Evolutionary conservation across 495 filamentous ascomycete genomes (phyloP), one percentile per base, ranked within the genome.

Genomic region (Tetracladium marchalianum): DNA sequence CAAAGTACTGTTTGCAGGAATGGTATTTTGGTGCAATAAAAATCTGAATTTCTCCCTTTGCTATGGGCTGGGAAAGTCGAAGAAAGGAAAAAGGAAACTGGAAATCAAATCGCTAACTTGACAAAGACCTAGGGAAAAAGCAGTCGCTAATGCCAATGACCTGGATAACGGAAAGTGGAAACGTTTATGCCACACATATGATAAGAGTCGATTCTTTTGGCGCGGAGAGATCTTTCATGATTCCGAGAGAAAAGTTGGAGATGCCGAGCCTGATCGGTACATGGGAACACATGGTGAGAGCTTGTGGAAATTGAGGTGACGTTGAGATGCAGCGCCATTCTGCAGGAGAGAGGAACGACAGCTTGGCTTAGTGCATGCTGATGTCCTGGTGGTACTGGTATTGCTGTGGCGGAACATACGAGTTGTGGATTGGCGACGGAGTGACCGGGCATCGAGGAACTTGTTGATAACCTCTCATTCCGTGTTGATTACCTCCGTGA

Each of bases 361-460:
- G 22, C 22, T 27, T 27, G 22, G 24, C 32, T 53, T 45, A 60
- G 44, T 57, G 52, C 50, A 55, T 52, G 10, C 24, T 43, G 32
- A 57, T 45, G 35, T 58, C 53, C 15, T 52, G 31, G 16, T 55
- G 45, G 43, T 58, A 54, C 35, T 47, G 39, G 36, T 59, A 62
- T 50, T 62, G 59, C 17, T 64, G 49, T 31, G 60, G 48, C 13
- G 60, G 56, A 19, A 47, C 27, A 41, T 35, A 51, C 11, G 41
- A 44, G 47, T 38, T 61, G 55, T 44, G 40, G 48, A 38, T 65
- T 18, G 72, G 70, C 1, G 70, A 75, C 22, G 74, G 72, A 5
- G 73, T 78, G 22, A 76, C 69, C 0, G 74, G 73, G 42, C 56
- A 53, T 50, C 73, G 72, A 31, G 71, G 64, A 32, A 67, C 66